Evolutionary conservation across 768 basidiomycete genomes (phyloP).

Genomic region (Termitomyces sp.): DNA sequence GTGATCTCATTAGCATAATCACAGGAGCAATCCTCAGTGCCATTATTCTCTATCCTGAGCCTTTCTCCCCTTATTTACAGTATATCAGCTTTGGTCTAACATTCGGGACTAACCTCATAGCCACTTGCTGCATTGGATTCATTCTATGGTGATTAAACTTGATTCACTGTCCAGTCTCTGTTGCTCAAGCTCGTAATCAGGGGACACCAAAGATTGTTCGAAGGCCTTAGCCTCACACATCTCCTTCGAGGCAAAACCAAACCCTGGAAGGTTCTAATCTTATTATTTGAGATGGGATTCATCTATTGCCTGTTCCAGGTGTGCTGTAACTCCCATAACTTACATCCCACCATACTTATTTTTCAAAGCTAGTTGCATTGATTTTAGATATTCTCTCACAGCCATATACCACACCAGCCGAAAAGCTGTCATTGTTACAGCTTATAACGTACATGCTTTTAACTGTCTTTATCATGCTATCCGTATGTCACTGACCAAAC

Average conservation of each 20-base stretch:
- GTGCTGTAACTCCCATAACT: not conserved
- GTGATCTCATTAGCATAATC: not conserved
- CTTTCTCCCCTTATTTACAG: not conserved
- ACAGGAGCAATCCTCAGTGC: not conserved
- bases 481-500: not conserved
- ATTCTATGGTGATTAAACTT: not conserved
- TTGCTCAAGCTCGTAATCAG: not conserved
- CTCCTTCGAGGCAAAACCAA: not conserved
- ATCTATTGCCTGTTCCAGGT: not conserved
- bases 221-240: no score
- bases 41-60: not conserved
- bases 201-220: not conserved
- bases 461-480: not conserved
- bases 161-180: not conserved
- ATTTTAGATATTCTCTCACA: not conserved
- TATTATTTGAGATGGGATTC: not conserved
- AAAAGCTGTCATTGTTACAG: not conserved
- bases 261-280: not conserved
- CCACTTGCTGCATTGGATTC: not conserved
- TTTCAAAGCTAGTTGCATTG: not conserved
- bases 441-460: not conserved
- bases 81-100: not conserved
- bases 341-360: not conserved
- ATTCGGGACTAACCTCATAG: not conserved
- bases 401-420: not conserved